These are phyloP conservation scores for Coniochaeta sp. DNA, from an alignment of 2,329 filamentous ascomycete genomes.

Conservation along the genomic window DNA sequence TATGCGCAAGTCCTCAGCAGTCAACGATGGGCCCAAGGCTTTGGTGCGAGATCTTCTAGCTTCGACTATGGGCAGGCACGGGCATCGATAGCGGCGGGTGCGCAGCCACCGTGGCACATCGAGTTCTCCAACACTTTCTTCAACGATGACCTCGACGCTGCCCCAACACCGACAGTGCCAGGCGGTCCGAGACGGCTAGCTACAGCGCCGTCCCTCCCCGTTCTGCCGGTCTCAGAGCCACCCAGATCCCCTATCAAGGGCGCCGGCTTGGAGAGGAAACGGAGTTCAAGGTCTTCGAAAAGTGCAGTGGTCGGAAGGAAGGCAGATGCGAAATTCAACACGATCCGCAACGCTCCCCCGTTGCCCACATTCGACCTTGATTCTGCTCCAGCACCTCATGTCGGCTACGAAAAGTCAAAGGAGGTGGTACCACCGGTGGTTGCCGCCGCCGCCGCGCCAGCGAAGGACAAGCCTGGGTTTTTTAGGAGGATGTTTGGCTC, in stretches of 20 bases:
- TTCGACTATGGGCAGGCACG: slow-evolving; percentile 58
- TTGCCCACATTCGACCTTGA: slow-evolving; percentile 31
- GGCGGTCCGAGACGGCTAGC: slow-evolving; percentile 59
- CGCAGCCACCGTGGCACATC: slow-evolving; percentile 31
- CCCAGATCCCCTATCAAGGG: slow-evolving; percentile 24
- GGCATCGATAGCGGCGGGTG: slow-evolving; percentile 16
- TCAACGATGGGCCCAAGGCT: slow-evolving; percentile 50
- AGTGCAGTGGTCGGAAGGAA: slow-evolving; percentile 33
- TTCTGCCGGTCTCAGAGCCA: slow-evolving; percentile 31
- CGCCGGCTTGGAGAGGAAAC: slow-evolving; percentile 40
- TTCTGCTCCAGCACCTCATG: slow-evolving; percentile 49
- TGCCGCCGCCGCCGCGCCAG: slow-evolving; percentile 26
- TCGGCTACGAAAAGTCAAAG: slow-evolving; percentile 53
- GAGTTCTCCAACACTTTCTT: slow-evolving; percentile 43
- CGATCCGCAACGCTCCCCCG: slow-evolving; percentile 18
- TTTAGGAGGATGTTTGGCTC: slow-evolving; percentile 88
- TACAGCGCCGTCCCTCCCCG: slow-evolving; percentile 25
- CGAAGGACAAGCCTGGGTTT: slow-evolving; percentile 74
- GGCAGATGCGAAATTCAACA: slow-evolving; percentile 18
- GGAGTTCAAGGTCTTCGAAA: slow-evolving; percentile 50
- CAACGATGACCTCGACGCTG: slow-evolving; percentile 62
- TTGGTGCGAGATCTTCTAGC: slow-evolving; percentile 58
- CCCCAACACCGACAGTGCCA: slow-evolving; percentile 78
- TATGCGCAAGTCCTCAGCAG: slow-evolving; percentile 50
- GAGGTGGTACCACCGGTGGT: slow-evolving; percentile 23